A percentile compares a stretch with the other conserved stretches of the same genome.
Conservation (phyloP, 1,284 basidiomycete species). For the Gymnopus androsaceus region DNA sequence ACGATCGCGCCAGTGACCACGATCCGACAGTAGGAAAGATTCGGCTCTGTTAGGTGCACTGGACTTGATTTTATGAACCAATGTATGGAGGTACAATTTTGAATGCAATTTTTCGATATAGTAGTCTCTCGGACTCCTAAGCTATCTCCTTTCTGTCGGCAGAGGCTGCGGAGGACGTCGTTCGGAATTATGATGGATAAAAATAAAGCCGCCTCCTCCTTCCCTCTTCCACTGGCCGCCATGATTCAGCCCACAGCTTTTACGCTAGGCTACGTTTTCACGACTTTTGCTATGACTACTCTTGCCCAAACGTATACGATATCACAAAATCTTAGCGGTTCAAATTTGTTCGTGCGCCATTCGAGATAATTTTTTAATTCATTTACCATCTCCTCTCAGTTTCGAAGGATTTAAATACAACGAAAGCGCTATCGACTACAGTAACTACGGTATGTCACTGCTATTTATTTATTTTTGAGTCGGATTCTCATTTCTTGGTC, state of each 20-base stretch:
- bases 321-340: conserved; percentile 15
- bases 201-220: neutral
- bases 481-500: neutral
- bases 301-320: conserved; percentile 18
- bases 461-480: neutral
- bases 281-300: conserved; percentile 3
- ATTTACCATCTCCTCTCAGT: conserved; percentile 1
- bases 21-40: conserved; percentile 58
- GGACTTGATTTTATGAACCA: no score
- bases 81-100: no score
- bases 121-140: no score
- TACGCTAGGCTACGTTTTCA: neutral
- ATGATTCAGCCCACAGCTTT: neutral
- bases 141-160: no score
- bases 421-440: conserved; percentile 20
- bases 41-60: conserved; percentile 44
- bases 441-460: conserved; percentile 17
- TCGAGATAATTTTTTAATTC: neutral
- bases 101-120: no score
- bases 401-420: conserved; percentile 21
- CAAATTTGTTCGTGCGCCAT: conserved; percentile 18
- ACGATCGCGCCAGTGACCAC: conserved; percentile 54
- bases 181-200: no score
- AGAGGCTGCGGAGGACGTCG: no score
- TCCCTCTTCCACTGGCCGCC: neutral